Base-by-base conservation (phyloP, 2,329 filamentous ascomycete species). In the Pseudogymnoascus sp. region DNA sequence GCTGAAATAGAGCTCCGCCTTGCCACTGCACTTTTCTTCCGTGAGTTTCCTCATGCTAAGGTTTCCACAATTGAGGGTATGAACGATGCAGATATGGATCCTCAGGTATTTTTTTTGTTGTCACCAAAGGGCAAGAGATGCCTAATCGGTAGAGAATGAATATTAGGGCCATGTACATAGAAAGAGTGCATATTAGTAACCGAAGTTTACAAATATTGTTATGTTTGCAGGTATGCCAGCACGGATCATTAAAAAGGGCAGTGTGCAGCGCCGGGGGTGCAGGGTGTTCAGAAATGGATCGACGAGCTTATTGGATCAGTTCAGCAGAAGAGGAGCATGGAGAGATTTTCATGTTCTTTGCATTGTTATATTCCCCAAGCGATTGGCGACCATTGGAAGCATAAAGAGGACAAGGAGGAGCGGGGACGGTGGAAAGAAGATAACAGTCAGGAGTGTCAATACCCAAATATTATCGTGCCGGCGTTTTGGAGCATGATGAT, bases 1-100 rank as follows among this genome's bases (percentile, higher is more conserved):
- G 83, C 84, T 0, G 74, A 76, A 21, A 82, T 83, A 72, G 83
- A 86, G 68, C 68, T 86, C 31, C 76, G 82, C 7, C 76, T 83
- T 37, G 80, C 77, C 0, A 75, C 78, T 0, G 79, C 81, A 0
- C 73, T 77, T 4, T 82, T 86, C 70, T 83, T 85, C 69, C 74
- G 76, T 0, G 72, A 78, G 33, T 82, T 78, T 65, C 75, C 76
- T 0, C 70, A 71, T 61, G 71, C 73, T 0, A 71, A 56, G 16
- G 63, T 74, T 6, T 76, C 74, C n/a, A 61, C 64, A 13, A 42
- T 21, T 19, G 73, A 77, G 56, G 72, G 70, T 10, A 77, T 76
- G 71, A 68, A 63, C 1, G 73, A 76, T 59, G 65, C 68, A 0
- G 73, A 76, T 16, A 78, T 78, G 76, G 69, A 69, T n/a, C 66